Evolutionary conservation across 1,139 yeast species (phyloP).

Genomic region (Yarrowia galli): DNA sequence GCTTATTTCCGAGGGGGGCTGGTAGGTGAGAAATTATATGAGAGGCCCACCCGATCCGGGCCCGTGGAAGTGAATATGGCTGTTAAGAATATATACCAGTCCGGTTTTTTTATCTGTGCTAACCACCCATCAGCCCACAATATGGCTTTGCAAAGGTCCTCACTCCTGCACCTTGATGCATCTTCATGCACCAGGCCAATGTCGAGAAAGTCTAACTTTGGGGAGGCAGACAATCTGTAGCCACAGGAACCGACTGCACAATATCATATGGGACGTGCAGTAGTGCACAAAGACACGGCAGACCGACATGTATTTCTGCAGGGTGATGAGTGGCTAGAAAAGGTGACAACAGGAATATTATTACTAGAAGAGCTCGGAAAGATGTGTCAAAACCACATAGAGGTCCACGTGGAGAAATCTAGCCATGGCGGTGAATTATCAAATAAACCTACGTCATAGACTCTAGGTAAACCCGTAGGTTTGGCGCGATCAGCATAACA

Average conservation of each 20-base stretch:
- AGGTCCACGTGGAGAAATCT: conserved; percentile 15
- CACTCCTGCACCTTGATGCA: conserved; percentile 7
- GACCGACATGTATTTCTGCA: not conserved
- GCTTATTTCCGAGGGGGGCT: not conserved
- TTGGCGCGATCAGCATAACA: conserved; percentile 19
- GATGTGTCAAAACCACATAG: no score
- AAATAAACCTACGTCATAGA: conserved; percentile 7
- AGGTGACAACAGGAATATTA: not conserved
- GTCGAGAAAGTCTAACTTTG: conserved; percentile 14
- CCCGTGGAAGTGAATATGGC: not conserved
- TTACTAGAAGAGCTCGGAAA: not conserved
- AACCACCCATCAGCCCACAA: not conserved
- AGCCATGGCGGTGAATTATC: not conserved
- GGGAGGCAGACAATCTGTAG: conserved; percentile 16
- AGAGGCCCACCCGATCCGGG: no score
- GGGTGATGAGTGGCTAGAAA: not conserved
- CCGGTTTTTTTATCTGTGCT: not conserved
- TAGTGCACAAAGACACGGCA: not conserved
- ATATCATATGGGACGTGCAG: conserved; percentile 27
- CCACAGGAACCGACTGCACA: conserved; percentile 36
- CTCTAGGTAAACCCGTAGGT: conserved; percentile 22
- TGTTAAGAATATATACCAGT: not conserved
- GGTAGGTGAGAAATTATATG: not conserved
- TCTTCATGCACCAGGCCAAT: conserved; percentile 16
- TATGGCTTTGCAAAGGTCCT: not conserved